Evolutionary conservation across 225 moss, liverwort and hornwort species (phyloP).

Genomic region (Thuidium tamariscinum): DNA sequence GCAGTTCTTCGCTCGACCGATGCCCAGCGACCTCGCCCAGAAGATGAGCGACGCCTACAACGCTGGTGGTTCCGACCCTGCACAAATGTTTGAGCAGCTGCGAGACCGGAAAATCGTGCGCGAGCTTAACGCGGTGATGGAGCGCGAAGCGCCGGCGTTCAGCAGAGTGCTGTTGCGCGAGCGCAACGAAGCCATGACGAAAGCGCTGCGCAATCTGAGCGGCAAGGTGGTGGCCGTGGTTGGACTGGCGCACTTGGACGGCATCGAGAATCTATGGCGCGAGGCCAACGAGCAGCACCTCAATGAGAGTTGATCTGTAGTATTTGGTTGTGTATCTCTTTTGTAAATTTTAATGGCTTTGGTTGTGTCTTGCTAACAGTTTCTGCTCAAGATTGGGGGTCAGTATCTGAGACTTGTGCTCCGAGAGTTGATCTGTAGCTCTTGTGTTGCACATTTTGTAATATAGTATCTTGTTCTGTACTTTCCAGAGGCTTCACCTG

Average conservation of each 20-base stretch:
- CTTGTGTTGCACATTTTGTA: background rate
- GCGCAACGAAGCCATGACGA: constrained; percentile 22
- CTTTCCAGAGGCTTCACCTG: background rate
- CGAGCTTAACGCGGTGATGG: constrained; percentile 2
- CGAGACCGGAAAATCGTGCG: constrained; percentile 17
- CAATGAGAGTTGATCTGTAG: background rate
- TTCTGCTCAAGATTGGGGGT: background rate
- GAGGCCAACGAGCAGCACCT: constrained; percentile 6
- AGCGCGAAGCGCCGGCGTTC: constrained; percentile 10
- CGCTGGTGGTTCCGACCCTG: background rate
- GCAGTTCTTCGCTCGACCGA: constrained; percentile 8
- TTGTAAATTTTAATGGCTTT: background rate
- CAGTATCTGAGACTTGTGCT: background rate
- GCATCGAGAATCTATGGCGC: constrained; percentile 25
- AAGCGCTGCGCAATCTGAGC: constrained; percentile 11
- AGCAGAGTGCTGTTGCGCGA: background rate
- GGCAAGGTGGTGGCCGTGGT: constrained; percentile 26
- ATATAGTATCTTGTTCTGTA: background rate
- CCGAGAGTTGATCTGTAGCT: background rate
- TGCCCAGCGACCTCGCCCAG: constrained; percentile 3
- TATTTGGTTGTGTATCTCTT: background rate
- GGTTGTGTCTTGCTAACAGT: background rate
- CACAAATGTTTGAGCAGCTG: constrained; percentile 15
- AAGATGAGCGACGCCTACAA: background rate
- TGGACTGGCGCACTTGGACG: constrained; percentile 26